Conservation (phyloP, 805 yeast species). For the Wickerhamiella brachini region DNA sequence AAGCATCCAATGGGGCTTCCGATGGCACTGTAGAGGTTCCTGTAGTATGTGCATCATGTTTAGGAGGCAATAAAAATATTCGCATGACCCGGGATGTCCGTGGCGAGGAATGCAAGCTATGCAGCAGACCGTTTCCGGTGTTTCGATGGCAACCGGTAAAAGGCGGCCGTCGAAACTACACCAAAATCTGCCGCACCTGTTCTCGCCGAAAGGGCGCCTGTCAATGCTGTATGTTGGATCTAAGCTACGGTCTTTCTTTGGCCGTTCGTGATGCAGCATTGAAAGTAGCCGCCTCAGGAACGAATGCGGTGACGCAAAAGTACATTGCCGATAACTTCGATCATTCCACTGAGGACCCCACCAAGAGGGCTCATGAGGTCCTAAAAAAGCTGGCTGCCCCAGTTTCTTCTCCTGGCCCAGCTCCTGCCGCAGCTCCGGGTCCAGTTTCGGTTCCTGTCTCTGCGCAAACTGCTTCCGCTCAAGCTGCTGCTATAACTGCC, state of each 20-base stretch:
- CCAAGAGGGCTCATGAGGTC: constrained; percentile 37
- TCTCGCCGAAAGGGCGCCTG: constrained; percentile 71
- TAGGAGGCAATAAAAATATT: constrained; percentile 53
- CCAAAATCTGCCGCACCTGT: constrained; percentile 68
- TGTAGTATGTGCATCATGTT: constrained; percentile 58
- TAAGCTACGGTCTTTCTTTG: constrained; percentile 68
- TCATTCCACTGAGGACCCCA: neutral
- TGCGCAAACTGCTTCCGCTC: too few species aligned
- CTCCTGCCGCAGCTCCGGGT: too few species aligned
- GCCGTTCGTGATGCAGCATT: constrained; percentile 69
- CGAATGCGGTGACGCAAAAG: constrained; percentile 40
- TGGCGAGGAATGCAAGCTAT: constrained; percentile 75
- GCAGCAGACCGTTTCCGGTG: constrained; percentile 73
- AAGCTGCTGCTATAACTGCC: too few species aligned
- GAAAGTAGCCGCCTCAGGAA: constrained; percentile 36
- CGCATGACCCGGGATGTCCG: constrained; percentile 54
- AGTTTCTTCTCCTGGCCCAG: neutral
- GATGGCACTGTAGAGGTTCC: constrained; percentile 32
- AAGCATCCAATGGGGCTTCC: neutral
- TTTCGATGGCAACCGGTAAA: constrained; percentile 55
- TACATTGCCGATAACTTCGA: constrained; percentile 42
- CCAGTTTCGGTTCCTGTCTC: too few species aligned
- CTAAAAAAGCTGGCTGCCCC: constrained; percentile 33
- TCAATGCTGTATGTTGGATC: constrained; percentile 74
- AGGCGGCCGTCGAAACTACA: constrained; percentile 37